A percentile compares a stretch with the other conserved stretches of the same genome.
These are phyloP conservation scores for Glebionis coronaria DNA, from an alignment of 129 eudicot species.

Conservation along the genomic window DNA sequence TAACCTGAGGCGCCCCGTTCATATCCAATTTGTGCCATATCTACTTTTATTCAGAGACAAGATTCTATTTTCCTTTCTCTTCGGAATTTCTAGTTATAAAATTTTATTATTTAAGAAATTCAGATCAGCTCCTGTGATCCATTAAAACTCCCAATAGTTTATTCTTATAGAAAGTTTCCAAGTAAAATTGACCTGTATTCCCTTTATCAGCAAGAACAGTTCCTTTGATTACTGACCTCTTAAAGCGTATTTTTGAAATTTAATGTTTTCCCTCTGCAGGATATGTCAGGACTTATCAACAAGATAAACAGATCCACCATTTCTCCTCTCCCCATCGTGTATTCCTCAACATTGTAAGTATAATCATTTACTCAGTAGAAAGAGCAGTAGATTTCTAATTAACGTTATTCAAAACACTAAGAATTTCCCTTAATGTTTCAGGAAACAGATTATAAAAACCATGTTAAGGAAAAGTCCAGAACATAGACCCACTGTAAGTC, in stretches of 20 bases:
- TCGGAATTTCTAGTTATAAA: neutral
- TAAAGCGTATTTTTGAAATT: neutral
- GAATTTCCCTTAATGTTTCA: constrained; percentile 28
- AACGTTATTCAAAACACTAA: neutral
- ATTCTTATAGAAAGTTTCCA: neutral
- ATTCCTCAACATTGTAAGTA: constrained; percentile 87
- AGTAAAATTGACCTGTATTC: neutral
- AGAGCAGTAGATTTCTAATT: neutral
- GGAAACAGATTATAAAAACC: constrained; percentile 92
- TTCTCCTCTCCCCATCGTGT: constrained; percentile 91
- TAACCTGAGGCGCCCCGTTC: neutral
- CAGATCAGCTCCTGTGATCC: neutral
- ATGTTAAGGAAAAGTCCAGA: constrained; percentile 96
- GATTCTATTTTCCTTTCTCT: neutral
- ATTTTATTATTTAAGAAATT: too few relatives aligned
- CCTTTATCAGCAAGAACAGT: constrained; percentile 9
- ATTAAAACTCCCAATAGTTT: neutral
- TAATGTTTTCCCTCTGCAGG: constrained; percentile 43
- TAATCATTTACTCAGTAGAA: constrained; percentile 14
- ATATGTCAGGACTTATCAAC: constrained; percentile 91
- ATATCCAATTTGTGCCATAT: neutral
- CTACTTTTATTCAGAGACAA: neutral
- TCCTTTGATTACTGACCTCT: neutral
- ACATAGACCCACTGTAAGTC: constrained; percentile 92
- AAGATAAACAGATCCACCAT: constrained; percentile 81